Conservation (phyloP, 257 asterid genomes). For the Cordia subcordata region DNA sequence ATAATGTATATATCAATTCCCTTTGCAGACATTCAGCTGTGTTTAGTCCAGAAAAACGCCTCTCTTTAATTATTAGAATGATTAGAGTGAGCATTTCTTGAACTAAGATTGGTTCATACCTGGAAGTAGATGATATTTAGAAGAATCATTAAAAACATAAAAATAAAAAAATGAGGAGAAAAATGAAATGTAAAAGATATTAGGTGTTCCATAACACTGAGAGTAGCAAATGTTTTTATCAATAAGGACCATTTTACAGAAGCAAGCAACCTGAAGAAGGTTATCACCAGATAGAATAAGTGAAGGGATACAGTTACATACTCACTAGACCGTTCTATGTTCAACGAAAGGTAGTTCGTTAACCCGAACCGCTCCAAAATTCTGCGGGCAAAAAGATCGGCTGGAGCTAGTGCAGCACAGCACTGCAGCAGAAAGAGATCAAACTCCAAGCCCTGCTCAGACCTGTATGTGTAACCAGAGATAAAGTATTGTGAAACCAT, state of each 20-base stretch:
- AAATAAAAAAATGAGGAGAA: not conserved
- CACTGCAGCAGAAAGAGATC: constrained; percentile 96
- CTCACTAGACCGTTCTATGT: constrained; percentile 85
- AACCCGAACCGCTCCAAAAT: constrained; percentile 91
- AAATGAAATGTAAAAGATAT: not conserved
- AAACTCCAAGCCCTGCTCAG: constrained; percentile 88
- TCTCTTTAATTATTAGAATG: constrained; percentile 84
- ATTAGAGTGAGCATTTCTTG: constrained; percentile 87
- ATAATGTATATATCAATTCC: constrained; percentile 77
- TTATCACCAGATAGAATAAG: not conserved
- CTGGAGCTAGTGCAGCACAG: constrained; percentile 96
- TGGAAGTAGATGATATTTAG: constrained; percentile 29
- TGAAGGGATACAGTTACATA: constrained; percentile 45
- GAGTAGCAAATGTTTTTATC: not conserved
- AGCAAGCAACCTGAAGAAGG: not conserved
- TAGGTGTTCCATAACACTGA: not conserved
- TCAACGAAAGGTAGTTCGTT: constrained; percentile 58
- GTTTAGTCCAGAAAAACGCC: constrained; percentile 84
- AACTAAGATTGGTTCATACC: constrained; percentile 76
- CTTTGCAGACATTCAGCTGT: constrained; percentile 73
- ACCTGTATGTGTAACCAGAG: constrained; percentile 43
- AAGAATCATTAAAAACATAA: not conserved
- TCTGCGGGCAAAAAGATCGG: constrained; percentile 75
- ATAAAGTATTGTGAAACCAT: not conserved
- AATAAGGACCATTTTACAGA: not conserved